These are phyloP conservation scores for Aspergillus fructus DNA, from an alignment of 2,329 filamentous ascomycete species.

Conservation along the genomic window DNA sequence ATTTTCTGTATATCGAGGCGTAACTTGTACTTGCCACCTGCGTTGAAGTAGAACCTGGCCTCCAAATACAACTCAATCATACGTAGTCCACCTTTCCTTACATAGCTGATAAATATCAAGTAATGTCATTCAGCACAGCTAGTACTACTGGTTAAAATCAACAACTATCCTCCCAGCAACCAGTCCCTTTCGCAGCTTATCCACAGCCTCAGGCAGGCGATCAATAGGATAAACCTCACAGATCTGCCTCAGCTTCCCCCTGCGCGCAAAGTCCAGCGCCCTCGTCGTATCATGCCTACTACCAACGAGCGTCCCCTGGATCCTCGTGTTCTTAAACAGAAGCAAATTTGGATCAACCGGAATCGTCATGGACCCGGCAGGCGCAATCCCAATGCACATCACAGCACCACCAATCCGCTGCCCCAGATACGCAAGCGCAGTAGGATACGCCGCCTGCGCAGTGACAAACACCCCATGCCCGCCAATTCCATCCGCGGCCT, in stretches of 20 bases:
- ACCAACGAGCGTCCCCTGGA: conserved; percentile 29
- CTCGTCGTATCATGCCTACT: conserved; percentile 35
- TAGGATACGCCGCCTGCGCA: conserved; percentile 41
- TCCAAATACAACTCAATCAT: too few relatives aligned
- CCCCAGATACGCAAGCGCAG: conserved; percentile 40
- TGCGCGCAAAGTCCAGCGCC: conserved; percentile 46
- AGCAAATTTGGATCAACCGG: conserved; percentile 27
- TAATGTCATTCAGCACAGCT: neutral
- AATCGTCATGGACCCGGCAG: conserved; percentile 20
- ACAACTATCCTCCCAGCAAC: conserved; percentile 55
- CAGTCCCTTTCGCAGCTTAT: conserved; percentile 50
- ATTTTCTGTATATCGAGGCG: too few relatives aligned
- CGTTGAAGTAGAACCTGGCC: too few relatives aligned
- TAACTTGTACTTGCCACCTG: too few relatives aligned
- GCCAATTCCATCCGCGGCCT: conserved; percentile 48
- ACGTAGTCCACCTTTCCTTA: too few relatives aligned
- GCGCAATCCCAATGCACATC: conserved; percentile 51
- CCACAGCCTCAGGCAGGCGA: conserved; percentile 51
- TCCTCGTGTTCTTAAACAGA: conserved; percentile 25
- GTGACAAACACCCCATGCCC: conserved; percentile 48
- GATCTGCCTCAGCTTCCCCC: conserved; percentile 52
- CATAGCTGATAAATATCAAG: too few relatives aligned
- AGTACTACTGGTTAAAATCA: conserved; percentile 46
- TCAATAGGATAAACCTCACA: conserved; percentile 50
- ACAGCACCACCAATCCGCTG: conserved; percentile 50